Evolutionary conservation across 2,329 filamentous ascomycete genomes (phyloP).

Genomic region (Cordyceps pruinosa): DNA sequence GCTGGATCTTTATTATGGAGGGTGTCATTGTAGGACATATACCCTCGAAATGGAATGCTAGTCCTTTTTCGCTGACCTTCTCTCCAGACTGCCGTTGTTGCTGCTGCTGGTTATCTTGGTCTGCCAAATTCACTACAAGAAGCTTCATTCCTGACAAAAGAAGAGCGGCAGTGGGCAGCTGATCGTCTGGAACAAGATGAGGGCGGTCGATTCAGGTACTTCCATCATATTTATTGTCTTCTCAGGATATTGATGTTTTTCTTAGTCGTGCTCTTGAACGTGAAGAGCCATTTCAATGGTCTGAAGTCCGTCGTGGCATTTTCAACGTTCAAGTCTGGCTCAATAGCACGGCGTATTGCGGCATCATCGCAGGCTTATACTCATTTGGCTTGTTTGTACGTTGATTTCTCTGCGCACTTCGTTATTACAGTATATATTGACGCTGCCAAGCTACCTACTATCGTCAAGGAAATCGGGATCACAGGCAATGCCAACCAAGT

Average conservation of each 20-base stretch:
- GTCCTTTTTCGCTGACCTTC: neutral
- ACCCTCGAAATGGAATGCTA: neutral
- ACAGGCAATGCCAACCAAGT: slow-evolving; percentile 49
- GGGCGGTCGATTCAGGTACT: slow-evolving; percentile 29
- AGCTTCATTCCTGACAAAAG: slow-evolving; percentile 44
- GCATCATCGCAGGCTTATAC: slow-evolving; percentile 51
- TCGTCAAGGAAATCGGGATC: slow-evolving; percentile 50
- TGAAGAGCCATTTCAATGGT: slow-evolving; percentile 50
- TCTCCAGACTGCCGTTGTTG: slow-evolving; percentile 46
- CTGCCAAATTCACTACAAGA: slow-evolving; percentile 50
- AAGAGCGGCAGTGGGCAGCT: slow-evolving; percentile 45
- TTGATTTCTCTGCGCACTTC: neutral
- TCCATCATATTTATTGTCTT: neutral
- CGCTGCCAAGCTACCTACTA: slow-evolving; percentile 48
- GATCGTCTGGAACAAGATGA: slow-evolving; percentile 35
- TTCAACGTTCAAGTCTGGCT: slow-evolving; percentile 57
- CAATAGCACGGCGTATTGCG: slow-evolving; percentile 54
- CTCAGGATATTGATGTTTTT: neutral
- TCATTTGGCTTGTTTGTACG: slow-evolving; percentile 58
- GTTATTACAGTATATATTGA: neutral
- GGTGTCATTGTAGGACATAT: slow-evolving; percentile 40
- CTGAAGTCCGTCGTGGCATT: slow-evolving; percentile 55
- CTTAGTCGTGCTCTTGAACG: slow-evolving; percentile 21
- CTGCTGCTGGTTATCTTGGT: slow-evolving; percentile 42
- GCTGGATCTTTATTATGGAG: slow-evolving; percentile 58